Conservation (phyloP, 768 basidiomycete genomes). For the Chiua virens region DNA sequence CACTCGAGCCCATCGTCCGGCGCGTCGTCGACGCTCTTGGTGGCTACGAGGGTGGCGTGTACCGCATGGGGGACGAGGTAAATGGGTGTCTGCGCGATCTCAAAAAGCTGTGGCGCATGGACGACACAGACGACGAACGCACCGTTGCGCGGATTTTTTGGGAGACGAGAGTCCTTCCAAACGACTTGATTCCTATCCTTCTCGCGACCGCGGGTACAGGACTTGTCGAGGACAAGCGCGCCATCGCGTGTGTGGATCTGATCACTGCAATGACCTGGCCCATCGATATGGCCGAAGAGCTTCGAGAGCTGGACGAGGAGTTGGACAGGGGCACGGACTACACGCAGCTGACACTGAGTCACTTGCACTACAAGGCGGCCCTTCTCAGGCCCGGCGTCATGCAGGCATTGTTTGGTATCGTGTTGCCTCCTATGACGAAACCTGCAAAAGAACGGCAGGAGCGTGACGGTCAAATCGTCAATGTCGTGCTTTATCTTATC, state of each 20-base stretch:
- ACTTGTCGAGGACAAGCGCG: slow-evolving; percentile 76
- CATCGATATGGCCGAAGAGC: slow-evolving; percentile 91
- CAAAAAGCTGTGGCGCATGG: slow-evolving; percentile 94
- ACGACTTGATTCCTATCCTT: slow-evolving; percentile 87
- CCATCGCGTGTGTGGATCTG: slow-evolving; percentile 81
- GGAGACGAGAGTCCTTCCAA: slow-evolving; percentile 81
- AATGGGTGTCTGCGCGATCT: slow-evolving; percentile 87
- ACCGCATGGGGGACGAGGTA: slow-evolving; percentile 81
- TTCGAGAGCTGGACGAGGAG: slow-evolving; percentile 86
- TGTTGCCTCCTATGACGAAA: slow-evolving; percentile 79
- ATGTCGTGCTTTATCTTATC: slow-evolving; percentile 83
- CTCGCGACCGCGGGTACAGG: slow-evolving; percentile 78
- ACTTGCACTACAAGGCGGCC: slow-evolving; percentile 87
- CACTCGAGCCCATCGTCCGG: slow-evolving; percentile 67
- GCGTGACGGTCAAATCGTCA: slow-evolving; percentile 84
- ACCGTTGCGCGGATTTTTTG: slow-evolving; percentile 93
- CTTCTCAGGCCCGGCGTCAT: slow-evolving; percentile 63
- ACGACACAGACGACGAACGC: slow-evolving; percentile 95
- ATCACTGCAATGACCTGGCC: slow-evolving; percentile 99
- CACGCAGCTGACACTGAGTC: slow-evolving; percentile 76
- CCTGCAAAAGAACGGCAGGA: slow-evolving; percentile 64
- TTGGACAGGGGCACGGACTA: slow-evolving; percentile 84
- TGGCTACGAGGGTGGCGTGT: slow-evolving; percentile 63
- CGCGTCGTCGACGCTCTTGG: slow-evolving; percentile 81
- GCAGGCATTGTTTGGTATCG: slow-evolving; percentile 69